Conservation (phyloP, 2,329 filamentous ascomycete species). For the Aspergillus terreus region DNA sequence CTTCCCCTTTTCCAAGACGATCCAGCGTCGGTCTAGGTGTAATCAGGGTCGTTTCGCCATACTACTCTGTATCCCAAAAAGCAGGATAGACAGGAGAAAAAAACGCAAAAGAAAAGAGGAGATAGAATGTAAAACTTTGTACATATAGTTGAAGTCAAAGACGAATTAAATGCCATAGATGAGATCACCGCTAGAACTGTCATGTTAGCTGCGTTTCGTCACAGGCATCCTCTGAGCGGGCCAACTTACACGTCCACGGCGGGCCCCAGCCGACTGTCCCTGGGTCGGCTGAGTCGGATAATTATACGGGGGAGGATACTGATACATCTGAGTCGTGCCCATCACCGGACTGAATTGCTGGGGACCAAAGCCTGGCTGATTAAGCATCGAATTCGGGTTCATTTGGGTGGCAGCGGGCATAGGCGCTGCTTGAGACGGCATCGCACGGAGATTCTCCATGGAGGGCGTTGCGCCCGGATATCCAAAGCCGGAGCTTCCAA, state of each 20-base stretch:
- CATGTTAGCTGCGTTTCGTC: slow-evolving; percentile 13
- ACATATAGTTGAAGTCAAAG: slow-evolving; percentile 32
- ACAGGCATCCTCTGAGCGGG: slow-evolving; percentile 2
- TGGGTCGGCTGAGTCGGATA: slow-evolving; percentile 41
- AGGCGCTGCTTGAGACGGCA: slow-evolving; percentile 37
- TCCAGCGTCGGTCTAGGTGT: slow-evolving; percentile 38
- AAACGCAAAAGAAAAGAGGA: slow-evolving; percentile 6
- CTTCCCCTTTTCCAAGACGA: slow-evolving; percentile 33
- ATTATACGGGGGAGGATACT: slow-evolving; percentile 52
- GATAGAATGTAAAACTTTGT: slow-evolving; percentile 30
- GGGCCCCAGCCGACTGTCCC: slow-evolving; percentile 45
- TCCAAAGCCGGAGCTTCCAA: slow-evolving; percentile 43
- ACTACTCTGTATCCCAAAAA: slow-evolving; percentile 27
- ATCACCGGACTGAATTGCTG: slow-evolving; percentile 46
- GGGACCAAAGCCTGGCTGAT: slow-evolving; percentile 44
- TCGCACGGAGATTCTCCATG: slow-evolving; percentile 32
- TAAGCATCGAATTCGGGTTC: slow-evolving; percentile 43
- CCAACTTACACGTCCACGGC: slow-evolving; percentile 53
- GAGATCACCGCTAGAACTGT: slow-evolving; percentile 27
- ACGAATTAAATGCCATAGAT: slow-evolving; percentile 26
- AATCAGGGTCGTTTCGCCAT: slow-evolving; percentile 30
- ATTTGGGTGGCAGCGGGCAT: slow-evolving; percentile 36
- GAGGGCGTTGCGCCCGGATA: slow-evolving; percentile 37
- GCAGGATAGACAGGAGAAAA: slow-evolving; percentile 9
- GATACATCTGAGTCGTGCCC: slow-evolving; percentile 46